Percentiles rank a stretch among this genome's conserved stretches.
phyloP scores from a whole-genome alignment of 2,329 filamentous ascomycete species.

The Neonectria neomacrospora region DNA sequence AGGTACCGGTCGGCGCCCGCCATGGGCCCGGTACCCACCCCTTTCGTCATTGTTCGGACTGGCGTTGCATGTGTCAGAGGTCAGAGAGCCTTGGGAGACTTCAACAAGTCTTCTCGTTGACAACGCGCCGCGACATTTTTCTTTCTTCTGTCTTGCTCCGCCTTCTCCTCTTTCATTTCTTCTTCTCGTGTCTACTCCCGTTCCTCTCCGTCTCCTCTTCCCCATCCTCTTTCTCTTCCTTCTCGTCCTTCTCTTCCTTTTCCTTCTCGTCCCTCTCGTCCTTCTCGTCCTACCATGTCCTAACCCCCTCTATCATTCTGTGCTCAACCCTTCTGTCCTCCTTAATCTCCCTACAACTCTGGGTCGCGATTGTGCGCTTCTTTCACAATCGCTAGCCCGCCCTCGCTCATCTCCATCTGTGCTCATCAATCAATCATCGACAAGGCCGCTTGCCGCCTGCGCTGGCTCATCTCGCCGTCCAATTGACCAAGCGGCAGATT shows the following conservation, averaged over 20 bases:
- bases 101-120: conserved; percentile 8
- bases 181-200: conserved; percentile 3
- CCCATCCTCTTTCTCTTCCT: neutral
- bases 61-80: conserved; percentile 6
- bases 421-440: neutral
- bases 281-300: neutral
- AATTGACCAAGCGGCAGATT: neutral
- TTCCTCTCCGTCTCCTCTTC: neutral
- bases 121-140: conserved; percentile 21
- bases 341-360: neutral
- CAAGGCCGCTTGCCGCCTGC: neutral
- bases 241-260: neutral
- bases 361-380: neutral
- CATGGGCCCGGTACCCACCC: conserved; percentile 1
- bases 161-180: conserved; percentile 6
- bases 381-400: neutral
- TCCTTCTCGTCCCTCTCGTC: neutral
- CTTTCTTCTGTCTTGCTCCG: conserved; percentile 13
- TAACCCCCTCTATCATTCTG: neutral
- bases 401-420: neutral
- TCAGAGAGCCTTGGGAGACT: conserved; percentile 1
- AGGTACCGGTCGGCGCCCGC: neutral
- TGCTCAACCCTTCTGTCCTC: conserved; percentile 2
- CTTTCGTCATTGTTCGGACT: conserved; percentile 2
- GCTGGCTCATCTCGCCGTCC: neutral